These are phyloP conservation scores for Phytophthora ramorum DNA, from an alignment of 352 stramenopile genomes.

Conservation along the genomic window DNA sequence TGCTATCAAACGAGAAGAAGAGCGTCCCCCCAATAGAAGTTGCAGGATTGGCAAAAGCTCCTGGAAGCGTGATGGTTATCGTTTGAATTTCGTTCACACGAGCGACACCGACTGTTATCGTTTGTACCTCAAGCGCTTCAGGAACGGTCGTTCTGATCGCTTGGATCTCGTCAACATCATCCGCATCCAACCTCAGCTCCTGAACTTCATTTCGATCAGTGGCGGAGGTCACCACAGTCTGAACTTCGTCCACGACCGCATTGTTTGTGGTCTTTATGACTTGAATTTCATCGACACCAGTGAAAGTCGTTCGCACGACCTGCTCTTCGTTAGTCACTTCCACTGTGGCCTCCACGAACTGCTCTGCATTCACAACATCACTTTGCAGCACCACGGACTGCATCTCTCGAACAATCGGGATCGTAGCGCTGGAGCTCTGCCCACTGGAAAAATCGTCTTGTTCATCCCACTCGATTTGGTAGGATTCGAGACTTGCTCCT, in stretches of 20 bases:
- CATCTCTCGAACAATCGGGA: conserved; percentile 92
- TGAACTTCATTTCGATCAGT: conserved; percentile 94
- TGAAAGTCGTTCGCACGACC: conserved; percentile 91
- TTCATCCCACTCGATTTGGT: conserved; percentile 87
- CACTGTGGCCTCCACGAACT: conserved; percentile 93
- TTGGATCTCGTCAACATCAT: conserved; percentile 94
- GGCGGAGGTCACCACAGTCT: conserved; percentile 92
- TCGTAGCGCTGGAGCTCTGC: conserved; percentile 65
- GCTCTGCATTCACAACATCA: conserved; percentile 92
- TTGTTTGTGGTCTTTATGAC: conserved; percentile 78
- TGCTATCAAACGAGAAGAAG: conserved; percentile 70
- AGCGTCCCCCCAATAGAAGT: conserved; percentile 56
- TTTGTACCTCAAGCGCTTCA: conserved; percentile 90
- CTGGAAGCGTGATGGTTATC: conserved; percentile 76
- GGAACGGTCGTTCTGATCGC: conserved; percentile 79
- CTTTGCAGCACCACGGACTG: conserved; percentile 85
- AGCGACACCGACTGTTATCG: conserved; percentile 75
- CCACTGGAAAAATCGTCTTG: conserved; percentile 77
- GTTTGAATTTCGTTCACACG: conserved; percentile 87
- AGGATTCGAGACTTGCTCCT: conserved; percentile 80
- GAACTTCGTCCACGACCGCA: conserved; percentile 89
- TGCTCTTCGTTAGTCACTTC: conserved; percentile 97
- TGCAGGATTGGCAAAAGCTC: conserved; percentile 51
- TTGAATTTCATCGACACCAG: conserved; percentile 89
- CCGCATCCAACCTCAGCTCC: conserved; percentile 75